Evolutionary conservation across 2,329 filamentous ascomycete species (phyloP).

Genomic region (Coleophoma cylindrospora): DNA sequence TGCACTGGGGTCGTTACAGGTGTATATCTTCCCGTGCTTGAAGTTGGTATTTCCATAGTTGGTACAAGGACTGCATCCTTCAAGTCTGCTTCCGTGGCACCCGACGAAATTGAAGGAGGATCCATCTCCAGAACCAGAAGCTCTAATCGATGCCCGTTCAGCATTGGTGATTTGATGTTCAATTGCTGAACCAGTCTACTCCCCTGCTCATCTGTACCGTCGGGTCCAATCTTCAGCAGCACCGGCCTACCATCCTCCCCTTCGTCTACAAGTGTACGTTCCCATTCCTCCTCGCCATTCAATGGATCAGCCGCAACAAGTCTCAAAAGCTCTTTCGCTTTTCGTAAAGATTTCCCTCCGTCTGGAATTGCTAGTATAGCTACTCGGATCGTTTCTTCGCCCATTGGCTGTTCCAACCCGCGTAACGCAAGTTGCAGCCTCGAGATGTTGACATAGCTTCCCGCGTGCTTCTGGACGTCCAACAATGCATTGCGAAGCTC

Average conservation of each 20-base stretch:
- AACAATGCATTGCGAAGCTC: slow-evolving; percentile 38
- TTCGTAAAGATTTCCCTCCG: slow-evolving; percentile 30
- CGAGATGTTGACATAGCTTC: slow-evolving; percentile 61
- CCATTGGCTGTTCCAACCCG: slow-evolving; percentile 52
- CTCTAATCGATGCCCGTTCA: slow-evolving; percentile 60
- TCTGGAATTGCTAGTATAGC: slow-evolving; percentile 47
- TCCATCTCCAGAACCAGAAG: slow-evolving; percentile 51
- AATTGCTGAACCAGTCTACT: slow-evolving; percentile 52
- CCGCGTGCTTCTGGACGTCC: slow-evolving; percentile 55
- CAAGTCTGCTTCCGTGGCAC: slow-evolving; percentile 35
- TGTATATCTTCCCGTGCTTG: slow-evolving; percentile 58
- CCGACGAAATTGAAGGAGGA: slow-evolving; percentile 42
- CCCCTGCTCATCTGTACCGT: slow-evolving; percentile 25
- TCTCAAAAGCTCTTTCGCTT: slow-evolving; percentile 61
- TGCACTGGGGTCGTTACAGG: slow-evolving; percentile 79
- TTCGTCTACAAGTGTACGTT: slow-evolving; percentile 45
- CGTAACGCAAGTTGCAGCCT: slow-evolving; percentile 67
- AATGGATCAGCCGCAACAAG: slow-evolving; percentile 69
- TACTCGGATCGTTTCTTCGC: slow-evolving; percentile 52
- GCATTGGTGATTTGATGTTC: slow-evolving; percentile 54
- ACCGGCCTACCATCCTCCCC: slow-evolving; percentile 48
- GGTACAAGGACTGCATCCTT: slow-evolving; percentile 72
- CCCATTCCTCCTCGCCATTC: slow-evolving; percentile 58
- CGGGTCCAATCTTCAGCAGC: slow-evolving; percentile 51
- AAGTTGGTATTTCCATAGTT: slow-evolving; percentile 62